Evolutionary conservation across 2,329 filamentous ascomycete genomes (phyloP), one percentile per base, ranked within the genome.

Genomic region (Colletotrichum tropicicola): DNA sequence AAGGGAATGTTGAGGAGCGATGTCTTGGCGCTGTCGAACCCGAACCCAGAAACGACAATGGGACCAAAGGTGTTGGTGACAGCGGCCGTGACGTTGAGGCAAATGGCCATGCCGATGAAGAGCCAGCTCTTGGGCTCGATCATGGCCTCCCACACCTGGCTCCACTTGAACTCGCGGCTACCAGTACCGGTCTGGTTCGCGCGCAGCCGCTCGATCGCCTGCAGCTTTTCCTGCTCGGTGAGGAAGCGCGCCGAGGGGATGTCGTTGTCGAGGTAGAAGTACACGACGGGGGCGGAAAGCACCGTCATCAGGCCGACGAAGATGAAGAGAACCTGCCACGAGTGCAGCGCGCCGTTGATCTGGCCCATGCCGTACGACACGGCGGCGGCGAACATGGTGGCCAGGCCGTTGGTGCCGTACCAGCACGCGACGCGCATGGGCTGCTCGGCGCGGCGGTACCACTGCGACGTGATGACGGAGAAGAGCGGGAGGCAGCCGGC

Each of bases 161-260:
- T 83, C 78, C 84, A 81, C 68, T 91, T 91, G 76, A 90, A 92
- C 66, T 91, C 84, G 68, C 89, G 88, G 66, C 88, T 91, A 2
- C 89, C 90, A 15, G 92, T 89, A 0, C 92, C 92, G 65, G 92
- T 92, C 73, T 93, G 88, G 70, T 95, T 95, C 21, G 88, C 83
- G 0, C 91, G 83, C 6, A 95, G 87, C 0, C 92, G 84, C 68
- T 93, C 92, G 25, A 94, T 80, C 0, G 90, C 91, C 43, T 93
- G 82, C 0, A 88, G 74, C 12, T 88, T 87, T 68, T 95, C 92
- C 47, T 87, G 82, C 55, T 90, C 85, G 7, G 80, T 90, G 25
- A 96, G 71, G 61, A 85, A 87, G 13, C 84, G 51, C 0, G 84
- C 84, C 0, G 84, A 83, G 0, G 81, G 73, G 17, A 90, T 83